A percentile compares a stretch with the other conserved stretches of the same genome.
Conservation (phyloP, 1,284 basidiomycete species). For the Stereum hirsutum region DNA sequence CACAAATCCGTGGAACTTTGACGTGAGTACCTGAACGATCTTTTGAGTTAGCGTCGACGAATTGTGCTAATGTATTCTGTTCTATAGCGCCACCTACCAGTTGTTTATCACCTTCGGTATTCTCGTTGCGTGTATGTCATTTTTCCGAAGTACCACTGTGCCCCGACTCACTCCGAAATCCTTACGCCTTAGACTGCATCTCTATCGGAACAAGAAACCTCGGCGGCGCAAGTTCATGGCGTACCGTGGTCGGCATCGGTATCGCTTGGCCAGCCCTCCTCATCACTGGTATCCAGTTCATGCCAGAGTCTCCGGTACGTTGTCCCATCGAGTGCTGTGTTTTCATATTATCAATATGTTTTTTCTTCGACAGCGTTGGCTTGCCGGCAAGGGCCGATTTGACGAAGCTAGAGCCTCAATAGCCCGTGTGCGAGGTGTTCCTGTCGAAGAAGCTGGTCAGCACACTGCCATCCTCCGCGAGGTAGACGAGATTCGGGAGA, state of each 20-base stretch:
- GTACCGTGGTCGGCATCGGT: slow-evolving; percentile 60
- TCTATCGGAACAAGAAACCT: slow-evolving; percentile 47
- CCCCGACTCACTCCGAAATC: not conserved
- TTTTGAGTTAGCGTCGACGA: not conserved
- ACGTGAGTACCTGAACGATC: too few relatives aligned
- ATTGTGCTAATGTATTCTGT: not conserved
- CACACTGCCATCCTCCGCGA: slow-evolving; percentile 38
- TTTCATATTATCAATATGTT: not conserved
- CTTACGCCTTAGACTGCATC: slow-evolving; percentile 36
- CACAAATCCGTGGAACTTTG: slow-evolving; percentile 69
- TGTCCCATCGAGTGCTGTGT: not conserved
- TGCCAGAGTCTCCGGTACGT: slow-evolving; percentile 57
- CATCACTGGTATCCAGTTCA: slow-evolving; percentile 59
- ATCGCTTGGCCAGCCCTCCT: slow-evolving; percentile 65
- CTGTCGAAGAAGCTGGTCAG: slow-evolving; percentile 26
- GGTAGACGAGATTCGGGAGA: slow-evolving; percentile 40
- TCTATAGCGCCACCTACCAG: slow-evolving; percentile 42
- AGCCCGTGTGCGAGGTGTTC: slow-evolving; percentile 48
- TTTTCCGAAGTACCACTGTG: not conserved
- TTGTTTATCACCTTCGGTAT: slow-evolving; percentile 75
- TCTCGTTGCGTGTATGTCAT: slow-evolving; percentile 53
- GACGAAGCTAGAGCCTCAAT: slow-evolving; percentile 47
- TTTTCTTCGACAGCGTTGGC: slow-evolving; percentile 36
- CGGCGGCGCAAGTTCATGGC: slow-evolving; percentile 47
- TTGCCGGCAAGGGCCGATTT: slow-evolving; percentile 35